Base-by-base conservation (phyloP, 2,329 filamentous ascomycete genomes). In the Penicillium capsulatum region DNA sequence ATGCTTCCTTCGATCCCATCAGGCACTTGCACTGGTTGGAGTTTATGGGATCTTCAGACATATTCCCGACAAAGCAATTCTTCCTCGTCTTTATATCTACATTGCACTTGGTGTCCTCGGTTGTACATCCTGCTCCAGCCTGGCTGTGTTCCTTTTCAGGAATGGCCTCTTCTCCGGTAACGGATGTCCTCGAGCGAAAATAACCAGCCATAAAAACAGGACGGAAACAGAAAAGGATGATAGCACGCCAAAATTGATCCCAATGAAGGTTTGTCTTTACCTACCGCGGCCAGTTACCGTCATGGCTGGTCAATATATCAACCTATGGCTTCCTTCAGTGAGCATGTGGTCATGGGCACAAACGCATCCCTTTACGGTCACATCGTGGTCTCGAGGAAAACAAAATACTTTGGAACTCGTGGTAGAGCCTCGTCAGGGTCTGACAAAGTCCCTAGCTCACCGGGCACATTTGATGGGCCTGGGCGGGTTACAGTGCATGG, bases 361-460 rank as follows among this genome's bases (percentile, higher is more conserved):
- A 42, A 54, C 37, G 10, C 48, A 59, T 32, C 53, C 50, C 10
- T 55, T 56, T 33, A 54, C 44, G 17, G 44, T 62, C 6, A 56
- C 42, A 17, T 61, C 48, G 3, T 63, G 51, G 54, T 58, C 51
- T 3, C 17, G 7, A 17, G 42, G 34, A n/a, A 45, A 41, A 26
- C 55, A 59, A 36, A 38, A 44, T 9, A 53, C 40, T 17, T 29
- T 67, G 14, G 52, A 66, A 26, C 49, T 67, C 34, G 49, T 66
- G 5, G 50, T 66, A 2, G 24, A 65, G 40, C 51, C 55, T 37
- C 46, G 42, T n/a, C n/a, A n/a, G n/a, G n/a, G n/a, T n/a, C n/a
- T n/a, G n/a, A n/a, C n/a, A n/a, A n/a, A n/a, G n/a, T n/a, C n/a
- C n/a, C n/a, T n/a, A n/a, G n/a, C n/a, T n/a, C n/a, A n/a, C n/a